phyloP scores from a whole-genome alignment of 208 protist genomes.

The Leishmania tarentolae region DNA sequence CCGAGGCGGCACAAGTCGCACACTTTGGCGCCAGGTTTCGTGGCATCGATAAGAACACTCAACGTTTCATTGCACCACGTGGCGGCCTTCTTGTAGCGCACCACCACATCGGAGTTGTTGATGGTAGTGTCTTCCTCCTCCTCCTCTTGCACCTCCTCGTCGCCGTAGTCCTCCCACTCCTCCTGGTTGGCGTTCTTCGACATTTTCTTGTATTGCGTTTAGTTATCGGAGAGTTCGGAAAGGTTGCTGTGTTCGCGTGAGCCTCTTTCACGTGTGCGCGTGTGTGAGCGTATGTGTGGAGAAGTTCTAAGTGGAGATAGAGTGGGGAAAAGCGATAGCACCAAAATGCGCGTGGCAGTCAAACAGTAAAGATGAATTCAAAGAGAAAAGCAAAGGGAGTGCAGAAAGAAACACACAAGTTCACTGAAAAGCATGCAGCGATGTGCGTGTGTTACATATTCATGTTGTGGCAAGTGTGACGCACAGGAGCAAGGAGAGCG shows the following conservation, averaged over 20 bases:
- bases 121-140: slow-evolving; percentile 93
- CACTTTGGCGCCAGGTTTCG: slow-evolving; percentile 89
- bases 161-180: slow-evolving; percentile 71
- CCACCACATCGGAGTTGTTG: slow-evolving; percentile 95
- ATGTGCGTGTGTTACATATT: neutral
- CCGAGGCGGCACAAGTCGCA: slow-evolving; percentile 86
- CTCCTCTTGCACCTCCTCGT: slow-evolving; percentile 73
- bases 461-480: neutral
- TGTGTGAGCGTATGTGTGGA: neutral
- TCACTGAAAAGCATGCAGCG: neutral
- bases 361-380: neutral
- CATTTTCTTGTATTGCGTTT: slow-evolving; percentile 32
- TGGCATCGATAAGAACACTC: slow-evolving; percentile 80
- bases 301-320: neutral
- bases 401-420: neutral
- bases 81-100: slow-evolving; percentile 97
- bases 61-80: slow-evolving; percentile 96
- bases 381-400: neutral
- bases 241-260: neutral
- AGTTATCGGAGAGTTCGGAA: neutral
- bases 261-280: slow-evolving; percentile 17
- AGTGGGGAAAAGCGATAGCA: neutral
- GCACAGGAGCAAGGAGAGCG: neutral
- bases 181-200: slow-evolving; percentile 77
- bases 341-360: neutral